A percentile compares a stretch with the other conserved stretches of the same genome.
Conservation (phyloP, 2,329 filamentous ascomycete species). For the Pseudocercospora pini-densiflorae region DNA sequence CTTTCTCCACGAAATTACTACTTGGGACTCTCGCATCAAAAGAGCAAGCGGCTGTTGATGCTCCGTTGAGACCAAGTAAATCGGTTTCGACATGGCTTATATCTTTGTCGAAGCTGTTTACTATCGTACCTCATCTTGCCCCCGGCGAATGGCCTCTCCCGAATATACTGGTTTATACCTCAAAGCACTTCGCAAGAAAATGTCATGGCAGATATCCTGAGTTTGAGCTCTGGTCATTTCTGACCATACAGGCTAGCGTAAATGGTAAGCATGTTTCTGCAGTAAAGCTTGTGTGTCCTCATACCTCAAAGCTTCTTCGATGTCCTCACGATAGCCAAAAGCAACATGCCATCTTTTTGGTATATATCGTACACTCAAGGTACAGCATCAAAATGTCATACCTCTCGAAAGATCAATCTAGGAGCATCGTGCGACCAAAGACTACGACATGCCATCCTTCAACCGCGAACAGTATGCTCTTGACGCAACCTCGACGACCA, state of each 20-base stretch:
- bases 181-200: not conserved
- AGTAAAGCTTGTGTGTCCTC: not conserved
- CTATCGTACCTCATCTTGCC: not conserved
- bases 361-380: not conserved
- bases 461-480: not conserved
- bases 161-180: not conserved
- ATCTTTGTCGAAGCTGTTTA: not conserved
- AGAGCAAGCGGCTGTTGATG: not conserved
- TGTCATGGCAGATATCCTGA: not conserved
- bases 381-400: not conserved
- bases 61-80: not conserved
- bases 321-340: not conserved
- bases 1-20: too few species aligned
- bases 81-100: not conserved
- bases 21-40: not conserved
- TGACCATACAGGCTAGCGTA: not conserved
- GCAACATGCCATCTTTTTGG: not conserved
- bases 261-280: not conserved
- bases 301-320: not conserved
- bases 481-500: not conserved
- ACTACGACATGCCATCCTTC: not conserved
- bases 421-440: not conserved
- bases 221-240: not conserved
- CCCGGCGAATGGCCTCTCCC: not conserved
- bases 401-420: too few species aligned